Percentiles rank a stretch among this genome's conserved stretches.
Conservation (phyloP, 108 stramenopile genomes). For the Cafeteria roenbergensis region DNA sequence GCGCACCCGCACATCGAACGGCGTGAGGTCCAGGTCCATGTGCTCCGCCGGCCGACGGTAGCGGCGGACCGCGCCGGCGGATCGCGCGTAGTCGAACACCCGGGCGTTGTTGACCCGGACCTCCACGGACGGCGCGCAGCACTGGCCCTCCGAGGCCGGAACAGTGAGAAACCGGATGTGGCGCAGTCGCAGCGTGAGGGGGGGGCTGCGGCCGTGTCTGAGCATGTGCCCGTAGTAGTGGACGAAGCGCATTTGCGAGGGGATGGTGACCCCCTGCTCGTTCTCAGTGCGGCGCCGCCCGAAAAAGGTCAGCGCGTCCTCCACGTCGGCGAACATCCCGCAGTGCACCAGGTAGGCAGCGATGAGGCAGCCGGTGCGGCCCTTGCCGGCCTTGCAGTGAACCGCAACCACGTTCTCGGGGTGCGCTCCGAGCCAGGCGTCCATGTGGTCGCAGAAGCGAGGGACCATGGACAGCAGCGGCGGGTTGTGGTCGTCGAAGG, state of each 20-base stretch:
- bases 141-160: slow-evolving; percentile 10
- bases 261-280: slow-evolving; percentile 36
- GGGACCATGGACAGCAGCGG: slow-evolving; percentile 37
- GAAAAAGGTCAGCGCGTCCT: slow-evolving; percentile 25
- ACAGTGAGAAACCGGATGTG: slow-evolving; percentile 25
- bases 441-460: slow-evolving; percentile 34
- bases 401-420: slow-evolving; percentile 37
- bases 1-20: slow-evolving; percentile 12
- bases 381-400: slow-evolving; percentile 59
- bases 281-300: slow-evolving; percentile 23
- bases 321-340: slow-evolving; percentile 9
- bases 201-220: not conserved
- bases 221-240: slow-evolving; percentile 28
- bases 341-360: slow-evolving; percentile 32
- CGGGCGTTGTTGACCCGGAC: slow-evolving; percentile 2
- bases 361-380: slow-evolving; percentile 44
- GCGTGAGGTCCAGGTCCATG: slow-evolving; percentile 26
- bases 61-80: slow-evolving; percentile 1
- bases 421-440: slow-evolving; percentile 33
- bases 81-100: slow-evolving; percentile 16
- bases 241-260: slow-evolving; percentile 28
- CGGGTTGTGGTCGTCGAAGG: slow-evolving; percentile 49
- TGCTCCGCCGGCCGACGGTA: slow-evolving; percentile 3
- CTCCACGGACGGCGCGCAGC: slow-evolving; percentile 12
- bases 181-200: slow-evolving; percentile 14